These are phyloP conservation scores for Sclerotinia nivalis DNA, from an alignment of 2,329 filamentous ascomycete genomes.

Conservation along the genomic window DNA sequence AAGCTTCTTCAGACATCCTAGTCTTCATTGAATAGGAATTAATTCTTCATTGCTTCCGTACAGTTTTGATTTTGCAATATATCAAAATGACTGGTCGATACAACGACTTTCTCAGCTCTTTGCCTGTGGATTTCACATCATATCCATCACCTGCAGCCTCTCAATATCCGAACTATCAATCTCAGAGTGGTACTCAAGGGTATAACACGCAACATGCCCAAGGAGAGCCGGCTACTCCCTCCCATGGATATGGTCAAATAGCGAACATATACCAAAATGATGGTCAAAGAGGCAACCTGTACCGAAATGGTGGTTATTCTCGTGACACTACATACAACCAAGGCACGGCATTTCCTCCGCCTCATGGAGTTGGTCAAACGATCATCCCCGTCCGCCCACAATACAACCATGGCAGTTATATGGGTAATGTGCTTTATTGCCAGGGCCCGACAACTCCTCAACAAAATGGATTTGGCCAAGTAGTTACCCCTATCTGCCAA, in stretches of 20 bases:
- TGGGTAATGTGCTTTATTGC: too few species aligned
- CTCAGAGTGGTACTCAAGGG: fast-evolving
- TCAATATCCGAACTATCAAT: fast-evolving
- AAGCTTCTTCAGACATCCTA: too few species aligned
- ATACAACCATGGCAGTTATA: not conserved
- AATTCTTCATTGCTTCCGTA: fast-evolving
- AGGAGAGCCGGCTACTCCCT: not conserved
- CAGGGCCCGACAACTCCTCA: not conserved
- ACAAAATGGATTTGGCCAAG: not conserved
- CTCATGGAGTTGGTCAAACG: too few species aligned
- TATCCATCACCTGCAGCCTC: too few species aligned
- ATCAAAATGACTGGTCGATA: not conserved
- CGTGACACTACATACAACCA: not conserved
- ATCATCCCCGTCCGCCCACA: fast-evolving
- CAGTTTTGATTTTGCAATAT: fast-evolving
- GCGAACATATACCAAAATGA: not conserved
- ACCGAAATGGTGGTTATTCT: not conserved
- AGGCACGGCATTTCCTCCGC: fast-evolving
- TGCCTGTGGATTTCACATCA: too few species aligned
- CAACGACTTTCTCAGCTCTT: fast-evolving
- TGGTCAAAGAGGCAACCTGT: too few species aligned
- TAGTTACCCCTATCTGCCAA: not conserved
- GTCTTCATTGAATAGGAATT: too few species aligned
- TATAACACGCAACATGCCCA: not conserved
- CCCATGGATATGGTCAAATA: not conserved